Evolutionary conservation across 345 rosid species (phyloP).

Genomic region (Moringa oleifera): DNA sequence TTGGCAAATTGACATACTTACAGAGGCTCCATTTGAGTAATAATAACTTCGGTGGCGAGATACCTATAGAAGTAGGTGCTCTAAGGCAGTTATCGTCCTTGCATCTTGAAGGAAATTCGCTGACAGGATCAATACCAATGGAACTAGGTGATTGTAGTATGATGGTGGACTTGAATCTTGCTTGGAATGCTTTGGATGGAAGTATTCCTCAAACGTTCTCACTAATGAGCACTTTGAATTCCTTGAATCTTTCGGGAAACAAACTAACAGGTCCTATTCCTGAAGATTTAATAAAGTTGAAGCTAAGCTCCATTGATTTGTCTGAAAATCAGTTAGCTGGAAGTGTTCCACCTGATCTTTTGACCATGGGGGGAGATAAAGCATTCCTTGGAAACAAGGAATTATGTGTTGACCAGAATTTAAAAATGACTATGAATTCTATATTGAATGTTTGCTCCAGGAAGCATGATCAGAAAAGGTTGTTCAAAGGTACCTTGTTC

Average conservation of each 20-base stretch:
- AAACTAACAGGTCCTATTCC: slow-evolving; percentile 58
- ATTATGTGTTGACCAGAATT: slow-evolving; percentile 47
- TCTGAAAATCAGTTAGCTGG: slow-evolving; percentile 65
- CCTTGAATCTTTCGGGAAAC: slow-evolving; percentile 74
- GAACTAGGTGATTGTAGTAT: slow-evolving; percentile 42
- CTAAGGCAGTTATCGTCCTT: slow-evolving; percentile 55
- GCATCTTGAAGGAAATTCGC: slow-evolving; percentile 61
- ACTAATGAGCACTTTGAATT: slow-evolving; percentile 50
- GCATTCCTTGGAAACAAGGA: slow-evolving; percentile 55
- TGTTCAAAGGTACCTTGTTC: slow-evolving; percentile 25
- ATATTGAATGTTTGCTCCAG: slow-evolving; percentile 36
- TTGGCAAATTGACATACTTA: slow-evolving; percentile 47
- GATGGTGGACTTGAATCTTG: slow-evolving; percentile 77
- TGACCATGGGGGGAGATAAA: slow-evolving; percentile 52
- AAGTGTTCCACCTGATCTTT: slow-evolving; percentile 51
- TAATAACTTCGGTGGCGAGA: slow-evolving; percentile 51
- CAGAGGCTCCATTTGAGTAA: slow-evolving; percentile 57
- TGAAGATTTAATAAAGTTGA: slow-evolving; percentile 42
- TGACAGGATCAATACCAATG: slow-evolving; percentile 56
- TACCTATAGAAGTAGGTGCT: slow-evolving; percentile 51
- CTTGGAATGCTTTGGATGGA: slow-evolving; percentile 55
- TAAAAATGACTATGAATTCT: slow-evolving; percentile 18
- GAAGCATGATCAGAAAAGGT: slow-evolving; percentile 21
- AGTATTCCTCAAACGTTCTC: slow-evolving; percentile 43
- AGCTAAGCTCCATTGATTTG: slow-evolving; percentile 74